phyloP scores from a whole-genome alignment of 2,329 filamentous ascomycete species.

The Didymella arachidicola region DNA sequence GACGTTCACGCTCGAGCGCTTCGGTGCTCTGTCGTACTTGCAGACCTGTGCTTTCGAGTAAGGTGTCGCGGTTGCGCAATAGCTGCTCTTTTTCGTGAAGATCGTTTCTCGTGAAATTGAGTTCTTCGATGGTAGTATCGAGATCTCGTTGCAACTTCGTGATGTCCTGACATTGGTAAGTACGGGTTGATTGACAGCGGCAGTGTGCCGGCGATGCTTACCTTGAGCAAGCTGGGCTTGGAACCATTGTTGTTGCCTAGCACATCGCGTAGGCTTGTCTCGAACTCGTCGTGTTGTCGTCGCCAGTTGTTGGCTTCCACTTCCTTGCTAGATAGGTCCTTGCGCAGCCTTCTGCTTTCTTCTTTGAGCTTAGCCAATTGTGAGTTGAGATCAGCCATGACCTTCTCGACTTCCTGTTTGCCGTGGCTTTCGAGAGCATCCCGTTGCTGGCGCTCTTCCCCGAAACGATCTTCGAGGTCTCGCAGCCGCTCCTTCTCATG shows the following conservation, averaged over 20 bases:
- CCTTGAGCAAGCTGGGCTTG: conserved; percentile 82
- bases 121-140: conserved; percentile 81
- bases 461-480: conserved; percentile 68
- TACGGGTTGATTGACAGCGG: neutral
- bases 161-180: conserved; percentile 67
- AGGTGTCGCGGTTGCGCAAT: conserved; percentile 84
- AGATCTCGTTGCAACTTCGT: conserved; percentile 87
- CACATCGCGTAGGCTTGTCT: conserved; percentile 85
- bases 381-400: conserved; percentile 89
- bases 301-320: conserved; percentile 92
- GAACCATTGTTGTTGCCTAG: conserved; percentile 89
- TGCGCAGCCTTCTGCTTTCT: conserved; percentile 80
- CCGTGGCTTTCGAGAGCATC: conserved; percentile 87
- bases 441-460: conserved; percentile 82
- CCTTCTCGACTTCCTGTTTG: conserved; percentile 93
- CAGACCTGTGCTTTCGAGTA: conserved; percentile 87
- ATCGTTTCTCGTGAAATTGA: conserved; percentile 78
- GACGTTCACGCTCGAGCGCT: conserved; percentile 88
- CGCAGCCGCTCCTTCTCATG: conserved; percentile 78
- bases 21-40: conserved; percentile 86
- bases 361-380: conserved; percentile 85
- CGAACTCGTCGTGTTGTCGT: conserved; percentile 86
- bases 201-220: conserved; percentile 44
- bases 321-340: conserved; percentile 82
- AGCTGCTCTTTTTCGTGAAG: conserved; percentile 90